Evolutionary conservation across 192 early-diverging fungal genomes (phyloP), one percentile per base, ranked within the genome.

Genomic region (Pecoramyces ruminantium): DNA sequence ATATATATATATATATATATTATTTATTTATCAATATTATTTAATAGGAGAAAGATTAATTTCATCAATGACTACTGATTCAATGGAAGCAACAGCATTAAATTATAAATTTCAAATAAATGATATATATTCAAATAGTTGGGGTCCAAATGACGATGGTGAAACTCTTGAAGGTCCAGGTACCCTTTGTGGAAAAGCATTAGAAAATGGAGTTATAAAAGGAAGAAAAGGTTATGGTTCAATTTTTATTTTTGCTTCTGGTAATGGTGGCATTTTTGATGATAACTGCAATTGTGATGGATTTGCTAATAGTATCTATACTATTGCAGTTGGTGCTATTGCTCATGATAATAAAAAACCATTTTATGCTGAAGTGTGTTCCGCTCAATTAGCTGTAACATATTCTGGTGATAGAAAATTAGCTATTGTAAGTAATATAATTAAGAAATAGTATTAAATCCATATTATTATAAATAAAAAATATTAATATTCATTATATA

Each of bases 221-320:
- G 96, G 98, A 0, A 88, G 98, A 25, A 83, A 86, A 8, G 97
- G 96, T 15, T 88, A 90, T 77, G 97, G 97, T 12, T 94, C 93
- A 13, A 90, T 98, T 29, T 98, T 88, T 85, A 95, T 98, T 15
- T 98, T 98, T 89, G 97, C 95, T 0, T 92, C 93, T 3, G 97
- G 97, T 38, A 97, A 98, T 80, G 97, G 97, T 29, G 96, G 93
- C 0, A 84, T 86, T 1, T 82, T 78, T 4, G 87, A 88, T 51
- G 97, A 98, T 80, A 96, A 98, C 85, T 98, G 97, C 87, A 98
- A 98, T 85, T 95, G 92, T 87, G 96, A 98, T 83, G 96, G 96
- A 17, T 97, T 97, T 86, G 95, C 96, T 29, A 98, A 98, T 87
- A 94, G 92, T 82, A 94, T 96, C 21, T 98, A 95, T 85, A 97